These are phyloP conservation scores for Trichoderma sp. DNA, from an alignment of 2,329 filamentous ascomycete genomes.

Conservation along the genomic window DNA sequence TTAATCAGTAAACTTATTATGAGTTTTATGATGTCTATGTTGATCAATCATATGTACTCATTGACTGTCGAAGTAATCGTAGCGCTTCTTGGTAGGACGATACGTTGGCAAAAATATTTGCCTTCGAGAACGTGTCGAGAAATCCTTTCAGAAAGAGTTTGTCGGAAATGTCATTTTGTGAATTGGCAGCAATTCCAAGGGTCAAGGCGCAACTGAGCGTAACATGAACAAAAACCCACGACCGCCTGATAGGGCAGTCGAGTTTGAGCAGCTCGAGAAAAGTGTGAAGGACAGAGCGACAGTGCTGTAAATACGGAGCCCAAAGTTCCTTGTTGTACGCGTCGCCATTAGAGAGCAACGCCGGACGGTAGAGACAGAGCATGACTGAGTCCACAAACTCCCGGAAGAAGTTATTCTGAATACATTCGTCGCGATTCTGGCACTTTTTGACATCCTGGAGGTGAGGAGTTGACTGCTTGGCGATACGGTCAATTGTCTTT, in stretches of 20 bases:
- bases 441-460: not conserved
- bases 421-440: not conserved
- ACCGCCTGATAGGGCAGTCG: not conserved
- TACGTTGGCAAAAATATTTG: conserved; percentile 2
- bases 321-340: not conserved
- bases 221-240: not conserved
- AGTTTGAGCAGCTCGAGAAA: not conserved
- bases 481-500: not conserved
- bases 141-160: not conserved
- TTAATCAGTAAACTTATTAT: not conserved
- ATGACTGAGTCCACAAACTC: not conserved
- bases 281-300: not conserved
- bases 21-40: not conserved
- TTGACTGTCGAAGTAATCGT: not conserved
- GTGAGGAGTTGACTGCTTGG: not conserved
- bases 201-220: not conserved
- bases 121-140: not conserved
- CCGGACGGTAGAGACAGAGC: not conserved
- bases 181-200: not conserved
- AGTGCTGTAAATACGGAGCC: not conserved
- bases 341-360: not conserved
- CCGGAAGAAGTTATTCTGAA: not conserved
- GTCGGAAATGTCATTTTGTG: not conserved
- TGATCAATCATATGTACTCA: not conserved
- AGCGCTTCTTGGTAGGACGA: not conserved